These are phyloP conservation scores for Xylaria longipes DNA, from an alignment of 495 filamentous ascomycete genomes.

Conservation along the genomic window DNA sequence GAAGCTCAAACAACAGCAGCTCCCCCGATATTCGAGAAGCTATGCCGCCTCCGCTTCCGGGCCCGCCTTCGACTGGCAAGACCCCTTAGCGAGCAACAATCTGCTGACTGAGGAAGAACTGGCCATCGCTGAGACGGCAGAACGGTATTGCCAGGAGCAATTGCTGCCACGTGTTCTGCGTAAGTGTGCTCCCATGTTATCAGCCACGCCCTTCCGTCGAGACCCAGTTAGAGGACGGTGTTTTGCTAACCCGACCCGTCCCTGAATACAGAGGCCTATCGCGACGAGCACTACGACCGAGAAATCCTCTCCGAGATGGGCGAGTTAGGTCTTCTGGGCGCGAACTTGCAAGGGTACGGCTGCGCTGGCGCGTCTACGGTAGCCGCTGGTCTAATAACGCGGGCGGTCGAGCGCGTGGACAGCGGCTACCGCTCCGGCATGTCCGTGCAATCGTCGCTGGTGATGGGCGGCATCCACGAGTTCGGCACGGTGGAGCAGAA, in stretches of 20 bases:
- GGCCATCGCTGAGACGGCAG: constrained; percentile 85
- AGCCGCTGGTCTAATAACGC: constrained; percentile 89
- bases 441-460: constrained; percentile 93
- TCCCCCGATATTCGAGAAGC: constrained; percentile 29
- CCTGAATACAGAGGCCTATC: constrained; percentile 78
- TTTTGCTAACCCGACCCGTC: constrained; percentile 22
- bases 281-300: constrained; percentile 89
- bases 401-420: constrained; percentile 95
- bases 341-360: constrained; percentile 89
- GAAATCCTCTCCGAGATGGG: constrained; percentile 95
- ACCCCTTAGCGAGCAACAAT: constrained; percentile 77
- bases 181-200: constrained; percentile 50
- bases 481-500: constrained; percentile 91
- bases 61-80: constrained; percentile 84
- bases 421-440: constrained; percentile 94
- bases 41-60: constrained; percentile 45
- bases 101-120: constrained; percentile 88
- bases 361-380: constrained; percentile 95
- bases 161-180: constrained; percentile 86
- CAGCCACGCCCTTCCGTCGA: not conserved
- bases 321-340: constrained; percentile 87
- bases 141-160: constrained; percentile 90
- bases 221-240: not conserved
- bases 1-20: constrained; percentile 17
- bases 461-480: constrained; percentile 96